These are phyloP conservation scores for Debaryomyces robertsiae DNA, from an alignment of 1,139 yeast species.

Conservation along the genomic window DNA sequence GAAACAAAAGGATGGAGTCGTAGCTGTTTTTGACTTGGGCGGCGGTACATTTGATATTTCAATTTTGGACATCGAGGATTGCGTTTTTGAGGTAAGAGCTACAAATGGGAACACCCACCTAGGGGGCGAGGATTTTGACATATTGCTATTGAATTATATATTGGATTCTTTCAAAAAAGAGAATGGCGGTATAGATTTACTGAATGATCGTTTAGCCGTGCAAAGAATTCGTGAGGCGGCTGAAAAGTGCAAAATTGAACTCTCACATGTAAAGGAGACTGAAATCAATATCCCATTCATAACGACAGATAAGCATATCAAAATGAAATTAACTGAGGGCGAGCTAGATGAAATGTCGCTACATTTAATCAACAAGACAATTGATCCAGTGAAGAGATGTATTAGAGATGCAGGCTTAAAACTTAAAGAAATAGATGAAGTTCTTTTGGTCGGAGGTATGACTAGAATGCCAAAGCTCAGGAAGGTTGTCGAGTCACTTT, in stretches of 20 bases:
- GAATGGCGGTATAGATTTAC: slow-evolving; percentile 48
- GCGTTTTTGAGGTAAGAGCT: slow-evolving; percentile 78
- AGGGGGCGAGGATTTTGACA: slow-evolving; percentile 84
- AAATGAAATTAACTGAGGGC: slow-evolving; percentile 56
- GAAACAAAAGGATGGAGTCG: slow-evolving; percentile 54
- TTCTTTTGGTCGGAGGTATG: slow-evolving; percentile 82
- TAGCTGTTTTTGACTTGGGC: slow-evolving; percentile 81
- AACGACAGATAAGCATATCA: slow-evolving; percentile 51
- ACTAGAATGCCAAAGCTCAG: slow-evolving; percentile 81
- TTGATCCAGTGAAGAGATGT: slow-evolving; percentile 68
- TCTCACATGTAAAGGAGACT: slow-evolving; percentile 61
- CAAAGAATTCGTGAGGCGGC: slow-evolving; percentile 76
- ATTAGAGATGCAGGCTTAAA: slow-evolving; percentile 69
- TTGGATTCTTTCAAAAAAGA: slow-evolving; percentile 46
- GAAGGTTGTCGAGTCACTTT: slow-evolving; percentile 55
- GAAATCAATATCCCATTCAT: slow-evolving; percentile 68
- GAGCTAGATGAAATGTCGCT: slow-evolving; percentile 65
- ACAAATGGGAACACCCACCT: slow-evolving; percentile 86
- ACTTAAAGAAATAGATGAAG: slow-evolving; percentile 65
- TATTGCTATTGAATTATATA: slow-evolving; percentile 56
- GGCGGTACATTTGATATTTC: slow-evolving; percentile 87
- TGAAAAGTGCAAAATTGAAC: slow-evolving; percentile 68
- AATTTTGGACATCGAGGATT: slow-evolving; percentile 75
- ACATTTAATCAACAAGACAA: slow-evolving; percentile 60
- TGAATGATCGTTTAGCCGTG: slow-evolving; percentile 49